Evolutionary conservation across 2,329 filamentous ascomycete genomes (phyloP).

Genomic region (Fusarium domesticum): DNA sequence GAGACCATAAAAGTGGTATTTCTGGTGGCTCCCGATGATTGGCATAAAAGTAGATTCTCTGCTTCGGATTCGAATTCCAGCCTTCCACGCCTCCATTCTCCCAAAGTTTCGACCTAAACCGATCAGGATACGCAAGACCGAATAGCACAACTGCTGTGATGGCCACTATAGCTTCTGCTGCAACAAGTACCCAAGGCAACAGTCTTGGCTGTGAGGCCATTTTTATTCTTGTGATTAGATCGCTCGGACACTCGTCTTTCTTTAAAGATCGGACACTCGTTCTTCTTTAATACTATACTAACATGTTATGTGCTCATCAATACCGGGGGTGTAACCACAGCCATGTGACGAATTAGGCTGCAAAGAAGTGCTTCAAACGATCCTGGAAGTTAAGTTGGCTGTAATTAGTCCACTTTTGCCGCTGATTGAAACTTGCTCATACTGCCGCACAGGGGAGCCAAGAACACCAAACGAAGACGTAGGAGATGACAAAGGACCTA

Average conservation of each 20-base stretch:
- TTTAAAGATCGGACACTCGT: no score
- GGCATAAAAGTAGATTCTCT: conserved; percentile 31
- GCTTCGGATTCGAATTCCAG: conserved; percentile 32
- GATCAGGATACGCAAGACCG: conserved; percentile 22
- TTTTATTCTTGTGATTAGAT: conserved; percentile 6
- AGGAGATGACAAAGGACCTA: background rate
- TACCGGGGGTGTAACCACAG: no score
- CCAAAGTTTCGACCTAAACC: conserved; percentile 26
- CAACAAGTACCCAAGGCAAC: conserved; percentile 13
- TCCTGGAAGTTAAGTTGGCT: no score
- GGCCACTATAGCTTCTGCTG: conserved; percentile 13
- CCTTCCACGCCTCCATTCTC: conserved; percentile 29
- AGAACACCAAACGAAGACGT: background rate
- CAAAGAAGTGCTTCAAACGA: no score
- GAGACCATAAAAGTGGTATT: conserved; percentile 28
- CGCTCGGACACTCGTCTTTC: no score
- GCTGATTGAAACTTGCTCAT: conserved; percentile 35
- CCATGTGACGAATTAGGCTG: no score
- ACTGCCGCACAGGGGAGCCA: conserved; percentile 24
- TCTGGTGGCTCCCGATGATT: conserved; percentile 30
- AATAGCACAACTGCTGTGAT: conserved; percentile 17
- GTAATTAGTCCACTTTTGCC: conserved; percentile 2
- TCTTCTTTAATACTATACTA: no score
- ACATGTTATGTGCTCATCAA: no score
- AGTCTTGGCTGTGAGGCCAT: conserved; percentile 2